Percentiles rank a stretch among this genome's conserved stretches.
Evolutionary conservation across 345 rosid species (phyloP).

Genomic region (Eucalyptus leucophloia): DNA sequence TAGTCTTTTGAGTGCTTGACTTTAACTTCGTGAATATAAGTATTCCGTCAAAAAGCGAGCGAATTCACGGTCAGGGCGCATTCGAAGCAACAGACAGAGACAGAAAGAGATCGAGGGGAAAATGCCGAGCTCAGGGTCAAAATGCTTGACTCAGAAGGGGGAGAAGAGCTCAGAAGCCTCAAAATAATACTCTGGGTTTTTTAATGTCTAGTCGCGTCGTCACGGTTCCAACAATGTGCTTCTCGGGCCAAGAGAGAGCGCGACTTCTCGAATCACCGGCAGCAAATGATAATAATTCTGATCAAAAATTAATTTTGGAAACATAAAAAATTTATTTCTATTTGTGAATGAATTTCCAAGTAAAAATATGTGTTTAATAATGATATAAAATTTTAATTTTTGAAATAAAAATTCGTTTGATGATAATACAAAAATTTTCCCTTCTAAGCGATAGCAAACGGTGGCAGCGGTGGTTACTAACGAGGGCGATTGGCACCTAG

Average conservation of each 20-base stretch:
- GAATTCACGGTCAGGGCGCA: neutral
- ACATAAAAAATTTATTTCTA: too few relatives aligned
- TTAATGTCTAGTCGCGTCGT: neutral
- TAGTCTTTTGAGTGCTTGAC: neutral
- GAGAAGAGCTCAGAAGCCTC: neutral
- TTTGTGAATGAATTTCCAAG: too few relatives aligned
- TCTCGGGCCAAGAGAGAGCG: neutral
- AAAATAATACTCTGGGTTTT: neutral
- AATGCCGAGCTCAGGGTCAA: too few relatives aligned
- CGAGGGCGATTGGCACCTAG: fast-evolving
- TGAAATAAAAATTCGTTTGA: too few relatives aligned
- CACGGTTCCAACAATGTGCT: neutral
- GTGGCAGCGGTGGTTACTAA: fast-evolving
- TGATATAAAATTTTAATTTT: fast-evolving
- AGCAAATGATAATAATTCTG: too few relatives aligned
- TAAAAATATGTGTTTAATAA: fast-evolving
- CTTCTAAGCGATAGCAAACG: fast-evolving
- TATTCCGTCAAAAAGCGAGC: neutral
- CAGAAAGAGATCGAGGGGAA: too few relatives aligned
- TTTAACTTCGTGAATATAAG: neutral
- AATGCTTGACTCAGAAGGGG: too few relatives aligned
- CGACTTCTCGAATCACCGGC: neutral
- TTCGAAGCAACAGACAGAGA: neutral
- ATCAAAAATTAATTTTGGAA: fast-evolving
- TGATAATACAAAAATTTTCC: fast-evolving